Evolutionary conservation across 345 rosid genomes (phyloP).

Genomic region (Litchi chinensis): DNA sequence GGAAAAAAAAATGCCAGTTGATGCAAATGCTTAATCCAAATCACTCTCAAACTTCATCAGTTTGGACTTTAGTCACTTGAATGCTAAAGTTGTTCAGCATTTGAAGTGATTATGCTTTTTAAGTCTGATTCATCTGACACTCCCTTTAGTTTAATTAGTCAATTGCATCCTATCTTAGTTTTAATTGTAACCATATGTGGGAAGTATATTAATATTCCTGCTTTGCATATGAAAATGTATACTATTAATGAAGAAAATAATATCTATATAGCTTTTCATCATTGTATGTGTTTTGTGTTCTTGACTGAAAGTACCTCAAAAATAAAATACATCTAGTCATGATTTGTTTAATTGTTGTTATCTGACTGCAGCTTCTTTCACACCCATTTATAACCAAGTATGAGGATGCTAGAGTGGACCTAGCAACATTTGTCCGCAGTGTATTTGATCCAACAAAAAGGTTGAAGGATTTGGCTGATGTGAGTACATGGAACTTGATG

Average conservation of each 20-base stretch:
- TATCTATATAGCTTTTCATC: not conserved
- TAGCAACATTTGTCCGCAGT: conserved; percentile 71
- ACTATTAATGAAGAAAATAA: not conserved
- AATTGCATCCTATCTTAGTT: not conserved
- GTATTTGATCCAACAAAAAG: conserved; percentile 86
- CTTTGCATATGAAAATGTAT: not conserved
- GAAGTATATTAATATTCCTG: not conserved
- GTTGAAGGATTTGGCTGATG: conserved; percentile 95
- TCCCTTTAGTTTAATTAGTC: not conserved
- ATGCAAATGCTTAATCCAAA: not conserved
- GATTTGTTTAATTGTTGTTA: conserved; percentile 23
- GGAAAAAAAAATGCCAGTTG: not conserved
- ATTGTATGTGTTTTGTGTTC: not conserved
- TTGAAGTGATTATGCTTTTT: not conserved
- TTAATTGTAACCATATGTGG: not conserved
- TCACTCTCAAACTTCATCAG: not conserved
- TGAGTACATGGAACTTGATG: conserved; percentile 44
- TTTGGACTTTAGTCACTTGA: not conserved
- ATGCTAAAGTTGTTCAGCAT: not conserved
- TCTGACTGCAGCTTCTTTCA: conserved; percentile 69
- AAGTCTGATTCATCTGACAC: not conserved
- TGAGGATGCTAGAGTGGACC: conserved; percentile 56
- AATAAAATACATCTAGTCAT: not conserved
- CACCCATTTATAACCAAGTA: conserved; percentile 86
- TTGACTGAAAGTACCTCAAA: not conserved